Evolutionary conservation across 352 stramenopile genomes (phyloP).

Genomic region (Phytopythium vexans): DNA sequence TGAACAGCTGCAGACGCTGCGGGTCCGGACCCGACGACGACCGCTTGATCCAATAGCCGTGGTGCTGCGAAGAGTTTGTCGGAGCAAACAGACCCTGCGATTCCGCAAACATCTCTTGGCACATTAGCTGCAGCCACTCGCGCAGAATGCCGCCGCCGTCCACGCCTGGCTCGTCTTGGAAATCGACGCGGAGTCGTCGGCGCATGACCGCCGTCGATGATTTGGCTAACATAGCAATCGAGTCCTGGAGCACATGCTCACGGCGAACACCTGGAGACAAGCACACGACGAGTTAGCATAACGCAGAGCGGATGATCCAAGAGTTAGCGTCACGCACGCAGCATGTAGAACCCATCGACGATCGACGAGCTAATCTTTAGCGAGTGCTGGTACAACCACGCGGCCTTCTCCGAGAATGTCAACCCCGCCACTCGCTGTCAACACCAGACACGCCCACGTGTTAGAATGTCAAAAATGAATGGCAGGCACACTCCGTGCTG

Average conservation of each 20-base stretch:
- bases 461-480: background rate
- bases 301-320: background rate
- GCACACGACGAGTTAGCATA: background rate
- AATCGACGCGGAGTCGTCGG: constrained; percentile 80
- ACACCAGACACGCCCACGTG: background rate
- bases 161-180: constrained; percentile 75
- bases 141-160: constrained; percentile 76
- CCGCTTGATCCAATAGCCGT: constrained; percentile 68
- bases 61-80: constrained; percentile 37
- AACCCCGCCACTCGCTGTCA: constrained; percentile 33
- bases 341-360: constrained; percentile 55
- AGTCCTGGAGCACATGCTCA: constrained; percentile 69
- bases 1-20: constrained; percentile 52
- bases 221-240: constrained; percentile 52
- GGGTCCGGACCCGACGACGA: background rate
- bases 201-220: constrained; percentile 44
- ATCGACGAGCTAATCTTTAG: constrained; percentile 54
- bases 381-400: constrained; percentile 68
- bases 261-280: constrained; percentile 47
- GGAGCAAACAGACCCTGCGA: constrained; percentile 43
- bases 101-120: constrained; percentile 54
- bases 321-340: constrained; percentile 34
- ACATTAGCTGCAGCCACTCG: constrained; percentile 80
- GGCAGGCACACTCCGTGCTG: background rate
- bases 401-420: constrained; percentile 55